phyloP scores from a whole-genome alignment of 169 alveolate species.

The Plasmodium malariae region DNA sequence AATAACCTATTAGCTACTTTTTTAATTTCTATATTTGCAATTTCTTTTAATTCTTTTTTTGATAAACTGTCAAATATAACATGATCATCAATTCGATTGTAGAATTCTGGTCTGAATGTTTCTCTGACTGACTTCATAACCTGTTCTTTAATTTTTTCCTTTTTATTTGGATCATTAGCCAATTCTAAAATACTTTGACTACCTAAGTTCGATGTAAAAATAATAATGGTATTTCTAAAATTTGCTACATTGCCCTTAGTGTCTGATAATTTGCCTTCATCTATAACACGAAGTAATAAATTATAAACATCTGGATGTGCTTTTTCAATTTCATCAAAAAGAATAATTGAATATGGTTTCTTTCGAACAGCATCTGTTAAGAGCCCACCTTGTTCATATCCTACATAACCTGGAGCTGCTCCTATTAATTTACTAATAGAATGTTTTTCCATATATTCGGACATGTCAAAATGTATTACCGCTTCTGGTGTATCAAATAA shows the following conservation, averaged over 20 bases:
- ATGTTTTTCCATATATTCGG: constrained; percentile 94
- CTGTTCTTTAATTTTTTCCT: constrained; percentile 81
- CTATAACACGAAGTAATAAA: constrained; percentile 89
- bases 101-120: constrained; percentile 91
- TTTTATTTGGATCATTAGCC: constrained; percentile 87
- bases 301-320: constrained; percentile 94
- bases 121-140: constrained; percentile 86
- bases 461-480: constrained; percentile 92
- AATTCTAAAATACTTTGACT: constrained; percentile 87
- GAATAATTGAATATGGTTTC: constrained; percentile 91
- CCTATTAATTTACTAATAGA: constrained; percentile 91
- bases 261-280: constrained; percentile 93
- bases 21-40: constrained; percentile 87
- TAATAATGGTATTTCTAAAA: constrained; percentile 88
- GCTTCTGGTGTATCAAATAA: constrained; percentile 89
- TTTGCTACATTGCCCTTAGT: constrained; percentile 91
- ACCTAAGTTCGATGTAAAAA: constrained; percentile 92
- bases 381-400: constrained; percentile 93
- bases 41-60: constrained; percentile 85
- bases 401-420: constrained; percentile 95
- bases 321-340: constrained; percentile 94
- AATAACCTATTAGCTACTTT: constrained; percentile 87
- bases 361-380: constrained; percentile 93
- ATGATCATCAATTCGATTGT: constrained; percentile 91
- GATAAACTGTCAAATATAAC: constrained; percentile 87